Percentiles rank a stretch among this genome's conserved stretches.
phyloP scores from a whole-genome alignment of 352 stramenopile species.

The Pythium guiyangense region DNA sequence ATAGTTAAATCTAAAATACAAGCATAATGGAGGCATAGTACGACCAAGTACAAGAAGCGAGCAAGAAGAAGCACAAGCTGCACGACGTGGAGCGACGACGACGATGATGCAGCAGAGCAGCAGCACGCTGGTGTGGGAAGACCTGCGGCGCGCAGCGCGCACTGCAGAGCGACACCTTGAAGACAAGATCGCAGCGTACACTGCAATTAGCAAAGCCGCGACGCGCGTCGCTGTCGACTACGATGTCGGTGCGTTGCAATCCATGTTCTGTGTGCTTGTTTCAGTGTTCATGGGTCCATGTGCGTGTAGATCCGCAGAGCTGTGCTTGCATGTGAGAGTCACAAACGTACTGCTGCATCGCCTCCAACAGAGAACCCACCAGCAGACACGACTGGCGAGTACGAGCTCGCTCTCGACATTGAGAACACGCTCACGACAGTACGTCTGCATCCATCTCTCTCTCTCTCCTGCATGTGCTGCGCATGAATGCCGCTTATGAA shows the following conservation, averaged over 20 bases:
- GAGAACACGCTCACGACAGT: conserved; percentile 67
- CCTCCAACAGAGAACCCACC: conserved; percentile 54
- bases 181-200: conserved; percentile 78
- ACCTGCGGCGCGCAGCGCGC: conserved; percentile 63
- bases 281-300: no score
- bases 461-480: no score
- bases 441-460: no score
- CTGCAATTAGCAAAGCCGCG: conserved; percentile 47
- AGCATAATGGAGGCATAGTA: no score
- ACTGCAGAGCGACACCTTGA: conserved; percentile 72
- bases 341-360: background rate
- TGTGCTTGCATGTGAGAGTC: background rate
- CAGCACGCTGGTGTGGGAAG: conserved; percentile 56
- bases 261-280: no score
- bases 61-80: no score
- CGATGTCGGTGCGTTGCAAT: conserved; percentile 62
- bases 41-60: no score
- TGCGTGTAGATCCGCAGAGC: background rate
- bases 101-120: conserved; percentile 58
- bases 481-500: no score
- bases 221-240: conserved; percentile 30
- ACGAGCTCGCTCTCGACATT: conserved; percentile 66
- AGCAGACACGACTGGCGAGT: conserved; percentile 48
- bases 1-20: no score
- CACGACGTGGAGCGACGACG: background rate